phyloP scores from a whole-genome alignment of 2,329 filamentous ascomycete species.

The Albifimbria verrucaria region DNA sequence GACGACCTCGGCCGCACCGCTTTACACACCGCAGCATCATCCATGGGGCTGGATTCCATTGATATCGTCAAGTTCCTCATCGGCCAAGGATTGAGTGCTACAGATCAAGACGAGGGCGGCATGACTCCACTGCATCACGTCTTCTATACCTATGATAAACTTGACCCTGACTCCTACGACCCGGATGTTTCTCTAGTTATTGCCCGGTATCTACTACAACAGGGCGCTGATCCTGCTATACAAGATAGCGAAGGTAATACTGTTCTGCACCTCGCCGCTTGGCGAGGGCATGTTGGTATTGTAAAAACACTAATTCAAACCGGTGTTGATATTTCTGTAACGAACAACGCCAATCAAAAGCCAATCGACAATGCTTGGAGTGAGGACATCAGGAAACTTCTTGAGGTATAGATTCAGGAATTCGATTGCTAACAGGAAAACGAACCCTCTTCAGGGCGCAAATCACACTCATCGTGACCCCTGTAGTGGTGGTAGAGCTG shows the following conservation, averaged over 20 bases:
- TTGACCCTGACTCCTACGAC: neutral
- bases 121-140: slow-evolving; percentile 4
- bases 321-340: no score
- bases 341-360: no score
- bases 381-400: no score
- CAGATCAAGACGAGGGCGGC: neutral
- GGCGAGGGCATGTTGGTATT: no score
- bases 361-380: no score
- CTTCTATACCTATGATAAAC: neutral
- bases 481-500: no score
- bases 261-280: slow-evolving; percentile 2
- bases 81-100: neutral
- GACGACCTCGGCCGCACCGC: neutral
- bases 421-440: no score
- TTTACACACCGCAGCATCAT: neutral
- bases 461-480: no score
- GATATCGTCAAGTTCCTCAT: neutral
- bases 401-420: no score
- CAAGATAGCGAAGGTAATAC: slow-evolving; percentile 1
- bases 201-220: neutral
- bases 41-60: neutral
- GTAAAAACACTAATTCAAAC: no score
- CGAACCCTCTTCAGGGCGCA: no score
- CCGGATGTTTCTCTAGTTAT: neutral
- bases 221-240: slow-evolving; percentile 1